phyloP scores from a whole-genome alignment of 371 early-diverging fungal genomes.

The Actinomortierella ambigua region DNA sequence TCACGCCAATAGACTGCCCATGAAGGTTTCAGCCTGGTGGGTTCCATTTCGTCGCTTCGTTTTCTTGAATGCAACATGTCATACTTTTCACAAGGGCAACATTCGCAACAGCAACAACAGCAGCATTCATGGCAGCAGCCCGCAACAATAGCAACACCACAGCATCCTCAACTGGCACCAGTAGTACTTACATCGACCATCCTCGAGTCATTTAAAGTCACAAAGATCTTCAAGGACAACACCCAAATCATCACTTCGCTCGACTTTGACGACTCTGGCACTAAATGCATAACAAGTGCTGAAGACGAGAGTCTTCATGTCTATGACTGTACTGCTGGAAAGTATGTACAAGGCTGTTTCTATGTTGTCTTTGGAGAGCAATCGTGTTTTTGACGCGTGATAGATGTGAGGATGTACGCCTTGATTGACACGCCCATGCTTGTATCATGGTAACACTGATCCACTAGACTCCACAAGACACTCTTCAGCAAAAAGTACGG shows the following conservation, averaged over 20 bases:
- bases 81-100: too few species aligned
- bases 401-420: background rate
- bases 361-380: too few species aligned
- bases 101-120: too few species aligned
- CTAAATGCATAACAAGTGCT: constrained; percentile 73
- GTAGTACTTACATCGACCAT: constrained; percentile 46
- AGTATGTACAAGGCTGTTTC: too few species aligned
- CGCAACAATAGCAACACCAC: background rate
- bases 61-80: too few species aligned
- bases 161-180: constrained; percentile 17
- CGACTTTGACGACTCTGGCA: constrained; percentile 77
- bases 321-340: constrained; percentile 77
- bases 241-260: constrained; percentile 71
- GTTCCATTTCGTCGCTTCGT: too few species aligned
- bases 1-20: too few species aligned
- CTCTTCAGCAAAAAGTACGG: constrained; percentile 87
- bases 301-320: constrained; percentile 83
- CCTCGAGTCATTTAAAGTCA: constrained; percentile 48
- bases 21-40: too few species aligned
- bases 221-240: constrained; percentile 75
- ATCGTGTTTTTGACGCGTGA: too few species aligned
- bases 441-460: background rate
- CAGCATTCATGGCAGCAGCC: too few species aligned
- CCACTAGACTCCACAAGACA: constrained; percentile 59
- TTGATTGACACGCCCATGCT: background rate